A percentile compares a stretch with the other conserved stretches of the same genome.
Conservation (phyloP, 2,329 filamentous ascomycete species). For the Zalaria obscura region DNA sequence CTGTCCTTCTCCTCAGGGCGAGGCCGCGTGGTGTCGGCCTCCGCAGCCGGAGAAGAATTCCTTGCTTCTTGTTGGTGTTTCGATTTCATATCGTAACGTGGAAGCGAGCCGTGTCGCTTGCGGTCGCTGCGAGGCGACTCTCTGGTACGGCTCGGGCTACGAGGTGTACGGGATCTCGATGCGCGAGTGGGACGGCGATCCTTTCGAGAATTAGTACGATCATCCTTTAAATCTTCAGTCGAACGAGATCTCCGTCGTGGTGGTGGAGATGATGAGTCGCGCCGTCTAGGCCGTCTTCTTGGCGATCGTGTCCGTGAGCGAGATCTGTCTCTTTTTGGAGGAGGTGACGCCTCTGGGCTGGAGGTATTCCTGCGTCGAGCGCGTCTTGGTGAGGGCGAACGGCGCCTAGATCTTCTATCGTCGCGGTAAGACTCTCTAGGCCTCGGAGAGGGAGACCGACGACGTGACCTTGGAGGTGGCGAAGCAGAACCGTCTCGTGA, state of each 20-base stretch:
- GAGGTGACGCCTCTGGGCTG: conserved; percentile 5
- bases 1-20: background rate
- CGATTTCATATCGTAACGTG: too few species aligned
- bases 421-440: background rate
- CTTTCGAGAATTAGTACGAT: conserved; percentile 2
- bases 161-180: background rate
- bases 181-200: background rate
- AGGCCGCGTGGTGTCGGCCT: too few species aligned
- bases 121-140: background rate
- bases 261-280: conserved; percentile 1
- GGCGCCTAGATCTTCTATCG: conserved; percentile 3
- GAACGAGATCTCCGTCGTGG: conserved; percentile 2
- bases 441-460: background rate
- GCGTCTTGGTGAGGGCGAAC: conserved; percentile 17
- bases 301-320: conserved; percentile 24
- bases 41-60: too few species aligned
- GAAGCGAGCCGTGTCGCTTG: too few species aligned
- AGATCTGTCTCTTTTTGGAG: conserved; percentile 7
- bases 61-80: too few species aligned
- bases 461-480: background rate
- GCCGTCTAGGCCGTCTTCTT: conserved; percentile 2
- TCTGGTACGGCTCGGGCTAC: background rate
- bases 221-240: conserved; percentile 1
- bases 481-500: conserved; percentile 5
- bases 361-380: background rate